These are phyloP conservation scores for Melanopsichium pennsylvanicum DNA, from an alignment of 1,284 basidiomycete genomes.

Conservation along the genomic window DNA sequence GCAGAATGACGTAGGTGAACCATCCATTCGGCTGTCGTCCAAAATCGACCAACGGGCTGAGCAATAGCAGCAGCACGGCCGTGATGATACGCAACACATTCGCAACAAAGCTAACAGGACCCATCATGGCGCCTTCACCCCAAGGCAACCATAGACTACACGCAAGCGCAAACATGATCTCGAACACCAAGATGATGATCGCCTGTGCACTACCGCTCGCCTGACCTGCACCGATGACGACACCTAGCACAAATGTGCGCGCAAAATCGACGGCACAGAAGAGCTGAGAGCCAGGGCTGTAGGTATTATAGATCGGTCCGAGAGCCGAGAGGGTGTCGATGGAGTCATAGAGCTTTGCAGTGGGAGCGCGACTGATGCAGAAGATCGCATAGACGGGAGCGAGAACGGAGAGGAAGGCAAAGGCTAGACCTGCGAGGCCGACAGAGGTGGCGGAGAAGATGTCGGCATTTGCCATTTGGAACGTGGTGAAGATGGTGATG, in stretches of 20 bases:
- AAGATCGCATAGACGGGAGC: conserved; percentile 79
- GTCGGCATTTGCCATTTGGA: conserved; percentile 76
- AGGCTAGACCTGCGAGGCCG: conserved; percentile 77
- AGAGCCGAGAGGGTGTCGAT: conserved; percentile 86
- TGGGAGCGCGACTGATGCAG: conserved; percentile 79
- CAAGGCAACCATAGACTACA: conserved; percentile 80
- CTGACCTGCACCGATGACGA: conserved; percentile 88
- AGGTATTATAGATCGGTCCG: conserved; percentile 95
- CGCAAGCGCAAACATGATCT: conserved; percentile 66
- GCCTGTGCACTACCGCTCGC: conserved; percentile 87
- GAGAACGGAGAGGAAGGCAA: conserved; percentile 79
- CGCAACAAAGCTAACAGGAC: conserved; percentile 86
- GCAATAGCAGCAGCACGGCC: conserved; percentile 84
- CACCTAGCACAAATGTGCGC: conserved; percentile 79
- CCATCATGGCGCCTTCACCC: conserved; percentile 96
- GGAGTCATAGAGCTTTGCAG: conserved; percentile 91
- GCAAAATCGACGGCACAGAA: conserved; percentile 83
- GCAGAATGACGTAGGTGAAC: conserved; percentile 89
- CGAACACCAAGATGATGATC: conserved; percentile 73
- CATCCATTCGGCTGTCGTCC: conserved; percentile 71
- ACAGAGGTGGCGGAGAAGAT: conserved; percentile 70
- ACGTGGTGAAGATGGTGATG: conserved; percentile 87
- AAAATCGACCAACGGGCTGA: conserved; percentile 78
- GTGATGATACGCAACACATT: conserved; percentile 88
- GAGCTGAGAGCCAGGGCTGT: conserved; percentile 86